Evolutionary conservation across 2,329 filamentous ascomycete species (phyloP).

Genomic region (Verticillium dahliae): DNA sequence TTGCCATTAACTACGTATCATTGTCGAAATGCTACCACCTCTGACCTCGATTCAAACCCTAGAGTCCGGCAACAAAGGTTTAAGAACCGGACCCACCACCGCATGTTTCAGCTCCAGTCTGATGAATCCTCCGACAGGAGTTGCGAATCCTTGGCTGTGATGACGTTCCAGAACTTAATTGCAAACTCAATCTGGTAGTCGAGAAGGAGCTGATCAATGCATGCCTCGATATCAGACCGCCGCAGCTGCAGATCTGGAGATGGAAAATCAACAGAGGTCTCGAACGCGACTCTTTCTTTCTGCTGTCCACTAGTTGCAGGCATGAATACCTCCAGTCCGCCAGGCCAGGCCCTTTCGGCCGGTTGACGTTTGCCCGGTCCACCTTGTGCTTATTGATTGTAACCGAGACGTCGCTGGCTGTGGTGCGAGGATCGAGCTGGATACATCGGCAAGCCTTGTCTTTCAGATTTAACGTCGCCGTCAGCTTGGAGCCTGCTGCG

Average conservation of each 20-base stretch:
- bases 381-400: constrained; percentile 1
- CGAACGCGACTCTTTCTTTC: neutral
- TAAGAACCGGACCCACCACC: constrained; percentile 15
- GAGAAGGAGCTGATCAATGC: constrained; percentile 12
- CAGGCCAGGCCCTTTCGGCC: neutral
- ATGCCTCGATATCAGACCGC: neutral
- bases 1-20: no score
- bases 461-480: neutral
- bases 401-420: neutral
- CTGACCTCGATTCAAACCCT: no score
- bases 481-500: neutral
- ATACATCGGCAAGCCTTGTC: constrained; percentile 6
- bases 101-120: constrained; percentile 15
- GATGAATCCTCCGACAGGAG: constrained; percentile 16
- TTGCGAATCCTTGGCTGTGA: constrained; percentile 6
- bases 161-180: constrained; percentile 17
- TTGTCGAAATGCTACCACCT: no score
- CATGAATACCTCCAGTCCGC: neutral
- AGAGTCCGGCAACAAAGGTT: no score
- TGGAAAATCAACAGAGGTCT: neutral
- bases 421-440: neutral
- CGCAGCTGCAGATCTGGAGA: neutral
- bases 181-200: constrained; percentile 20
- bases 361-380: constrained; percentile 3
- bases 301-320: neutral